Base-by-base conservation (phyloP, 2,329 filamentous ascomycete genomes). In the Paecilomyces niveus region DNA sequence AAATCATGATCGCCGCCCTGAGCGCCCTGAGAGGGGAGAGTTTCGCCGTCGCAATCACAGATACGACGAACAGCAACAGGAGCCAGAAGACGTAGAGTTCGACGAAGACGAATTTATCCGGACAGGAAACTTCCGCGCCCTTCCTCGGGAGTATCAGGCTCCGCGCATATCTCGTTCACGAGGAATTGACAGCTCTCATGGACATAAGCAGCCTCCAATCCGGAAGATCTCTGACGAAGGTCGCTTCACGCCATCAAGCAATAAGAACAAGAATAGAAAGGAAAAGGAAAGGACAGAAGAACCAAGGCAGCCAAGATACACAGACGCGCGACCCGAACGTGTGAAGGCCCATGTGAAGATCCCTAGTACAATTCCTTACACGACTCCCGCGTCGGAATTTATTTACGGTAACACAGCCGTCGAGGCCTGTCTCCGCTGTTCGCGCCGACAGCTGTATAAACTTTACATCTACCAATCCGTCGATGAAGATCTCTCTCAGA, bases 321-420 rank as follows among this genome's bases (percentile, higher is more conserved):
- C 68, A 26, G 65, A 70, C 11, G 59, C 58, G 45, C 59, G 61
- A 31, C 72, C 72, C 22, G 71, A 74, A 60, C 64, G 67, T 50
- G 64, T 73, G 9, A 73, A 72, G 49, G 58, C 65, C 18, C 61
- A 72, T 49, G 69, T 75, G 52, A 72, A 64, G 59, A 69, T 75
- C 1, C 78, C 78, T 0, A 59, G 74, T 3, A 70, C 76, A 6
- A 80, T 89, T 18, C 84, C 85, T 1, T 87, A 93, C 69, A 91
- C 90, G 0, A 95, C 91, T 0, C 89, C 93, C 0, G 90, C 90
- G 4, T 96, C 92, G 0, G 89, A 96, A 61, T 97, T 97, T 66
- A 79, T 99, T 1, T 97, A 96, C 70, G 94, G 94, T 5, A 84
- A 83, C 52, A 89, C 89, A 1, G 86, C 90, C 1, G 90, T 97